Evolutionary conservation across 768 basidiomycete species (phyloP).

Genomic region (Kwoniella sp.): DNA sequence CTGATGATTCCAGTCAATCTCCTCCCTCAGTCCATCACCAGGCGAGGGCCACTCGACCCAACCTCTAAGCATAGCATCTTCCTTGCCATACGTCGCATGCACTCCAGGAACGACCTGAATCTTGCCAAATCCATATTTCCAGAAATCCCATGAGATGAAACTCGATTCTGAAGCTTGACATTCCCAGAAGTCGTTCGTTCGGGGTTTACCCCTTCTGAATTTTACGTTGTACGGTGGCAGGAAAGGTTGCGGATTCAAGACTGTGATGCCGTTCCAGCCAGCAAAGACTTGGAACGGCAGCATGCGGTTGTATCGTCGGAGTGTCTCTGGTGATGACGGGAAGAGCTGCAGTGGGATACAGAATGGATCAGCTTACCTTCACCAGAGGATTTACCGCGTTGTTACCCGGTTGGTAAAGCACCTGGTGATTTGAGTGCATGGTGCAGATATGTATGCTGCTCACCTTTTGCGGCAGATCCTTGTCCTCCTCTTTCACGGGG

Average conservation of each 20-base stretch:
- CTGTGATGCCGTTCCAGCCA: constrained; percentile 55
- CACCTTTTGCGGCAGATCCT: constrained; percentile 45
- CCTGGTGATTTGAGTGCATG: too few species aligned
- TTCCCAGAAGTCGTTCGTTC: constrained; percentile 33
- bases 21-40: constrained; percentile 21
- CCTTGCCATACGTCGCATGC: constrained; percentile 49
- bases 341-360: constrained; percentile 36
- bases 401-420: too few species aligned
- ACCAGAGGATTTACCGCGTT: too few species aligned
- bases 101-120: constrained; percentile 44
- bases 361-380: constrained; percentile 16
- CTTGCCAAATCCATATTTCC: constrained; percentile 49
- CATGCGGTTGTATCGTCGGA: constrained; percentile 37
- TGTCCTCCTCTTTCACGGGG: constrained; percentile 42
- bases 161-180: constrained; percentile 47
- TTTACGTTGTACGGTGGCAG: constrained; percentile 52
- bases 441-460: too few species aligned
- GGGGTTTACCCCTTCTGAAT: constrained; percentile 46
- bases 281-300: constrained; percentile 54
- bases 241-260: constrained; percentile 52
- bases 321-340: constrained; percentile 40
- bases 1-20: constrained; percentile 43
- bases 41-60: constrained; percentile 46
- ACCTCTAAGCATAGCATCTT: constrained; percentile 44
- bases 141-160: constrained; percentile 51